Evolutionary conservation across 1,284 basidiomycete species (phyloP).

Genomic region (Malassezia arunalokei): DNA sequence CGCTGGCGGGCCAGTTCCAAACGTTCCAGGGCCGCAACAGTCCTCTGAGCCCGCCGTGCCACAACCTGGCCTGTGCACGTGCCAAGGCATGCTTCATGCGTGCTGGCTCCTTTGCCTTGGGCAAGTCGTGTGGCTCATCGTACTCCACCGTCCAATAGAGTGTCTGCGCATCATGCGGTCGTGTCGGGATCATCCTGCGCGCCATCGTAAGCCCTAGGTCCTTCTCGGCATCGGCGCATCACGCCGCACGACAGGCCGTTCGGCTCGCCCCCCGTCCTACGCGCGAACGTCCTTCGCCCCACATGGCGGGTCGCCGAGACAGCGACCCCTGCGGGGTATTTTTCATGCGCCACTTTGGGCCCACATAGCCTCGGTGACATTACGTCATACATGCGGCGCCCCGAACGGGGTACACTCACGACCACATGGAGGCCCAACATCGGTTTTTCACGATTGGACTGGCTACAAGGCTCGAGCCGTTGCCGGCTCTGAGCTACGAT

Average conservation of each 20-base stretch:
- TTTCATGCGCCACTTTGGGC: too few species aligned
- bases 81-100: constrained; percentile 70
- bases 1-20: constrained; percentile 59
- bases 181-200: too few species aligned
- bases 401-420: too few species aligned
- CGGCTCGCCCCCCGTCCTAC: too few species aligned
- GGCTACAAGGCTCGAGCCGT: constrained; percentile 30
- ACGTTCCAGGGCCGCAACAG: constrained; percentile 61
- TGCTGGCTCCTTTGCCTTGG: constrained; percentile 55
- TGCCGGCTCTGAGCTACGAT: constrained; percentile 29
- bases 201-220: too few species aligned
- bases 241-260: too few species aligned
- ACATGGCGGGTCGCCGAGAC: too few species aligned
- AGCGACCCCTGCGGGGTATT: too few species aligned
- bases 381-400: too few species aligned
- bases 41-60: constrained; percentile 52
- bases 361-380: too few species aligned
- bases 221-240: too few species aligned
- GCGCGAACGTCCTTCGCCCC: too few species aligned
- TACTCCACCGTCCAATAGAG: constrained; percentile 43
- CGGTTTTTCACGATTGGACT: constrained; percentile 34
- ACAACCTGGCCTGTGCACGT: constrained; percentile 51
- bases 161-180: background rate
- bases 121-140: constrained; percentile 48
- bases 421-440: background rate